Percentiles rank a stretch among this genome's conserved stretches.
These are phyloP conservation scores for Neurospora sublineolata DNA, from an alignment of 495 filamentous ascomycete genomes.

Conservation along the genomic window DNA sequence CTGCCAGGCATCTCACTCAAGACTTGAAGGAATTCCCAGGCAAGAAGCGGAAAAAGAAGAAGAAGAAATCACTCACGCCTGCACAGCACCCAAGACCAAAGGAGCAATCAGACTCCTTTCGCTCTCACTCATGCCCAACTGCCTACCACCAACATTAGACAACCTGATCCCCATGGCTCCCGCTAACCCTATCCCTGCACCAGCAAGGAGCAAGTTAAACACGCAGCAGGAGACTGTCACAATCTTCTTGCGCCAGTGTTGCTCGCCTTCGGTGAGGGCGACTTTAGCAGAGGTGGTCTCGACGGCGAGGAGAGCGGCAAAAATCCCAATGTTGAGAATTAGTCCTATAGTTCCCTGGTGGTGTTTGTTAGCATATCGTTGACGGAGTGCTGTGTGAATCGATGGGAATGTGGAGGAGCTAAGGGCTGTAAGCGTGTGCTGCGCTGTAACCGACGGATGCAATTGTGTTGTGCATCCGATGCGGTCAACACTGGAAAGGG, in stretches of 20 bases:
- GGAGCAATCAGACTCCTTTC: constrained; percentile 14
- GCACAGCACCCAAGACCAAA: constrained; percentile 11
- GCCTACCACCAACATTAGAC: not conserved
- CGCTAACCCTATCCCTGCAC: constrained; percentile 14
- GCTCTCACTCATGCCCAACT: not conserved
- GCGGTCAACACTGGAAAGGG: not conserved
- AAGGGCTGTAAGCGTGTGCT: not conserved
- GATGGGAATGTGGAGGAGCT: not conserved
- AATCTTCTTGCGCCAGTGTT: constrained; percentile 21
- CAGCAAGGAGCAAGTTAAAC: constrained; percentile 17
- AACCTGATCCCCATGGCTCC: constrained; percentile 10
- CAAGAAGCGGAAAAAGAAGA: not conserved
- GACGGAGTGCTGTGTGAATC: too few relatives aligned
- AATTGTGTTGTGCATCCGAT: not conserved
- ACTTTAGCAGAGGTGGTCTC: constrained; percentile 9
- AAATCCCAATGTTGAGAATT: constrained; percentile 12
- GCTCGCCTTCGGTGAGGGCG: constrained; percentile 19
- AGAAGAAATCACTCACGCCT: constrained; percentile 9
- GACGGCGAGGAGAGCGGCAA: constrained; percentile 11
- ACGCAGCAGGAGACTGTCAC: constrained; percentile 18
- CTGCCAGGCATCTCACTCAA: not conserved
- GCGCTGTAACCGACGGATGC: not conserved
- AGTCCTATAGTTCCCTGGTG: constrained; percentile 17
- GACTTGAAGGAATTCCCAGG: not conserved
- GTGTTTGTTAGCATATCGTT: not conserved